Evolutionary conservation across 257 asterid genomes (phyloP).

Genomic region (Gentiana dahurica): DNA sequence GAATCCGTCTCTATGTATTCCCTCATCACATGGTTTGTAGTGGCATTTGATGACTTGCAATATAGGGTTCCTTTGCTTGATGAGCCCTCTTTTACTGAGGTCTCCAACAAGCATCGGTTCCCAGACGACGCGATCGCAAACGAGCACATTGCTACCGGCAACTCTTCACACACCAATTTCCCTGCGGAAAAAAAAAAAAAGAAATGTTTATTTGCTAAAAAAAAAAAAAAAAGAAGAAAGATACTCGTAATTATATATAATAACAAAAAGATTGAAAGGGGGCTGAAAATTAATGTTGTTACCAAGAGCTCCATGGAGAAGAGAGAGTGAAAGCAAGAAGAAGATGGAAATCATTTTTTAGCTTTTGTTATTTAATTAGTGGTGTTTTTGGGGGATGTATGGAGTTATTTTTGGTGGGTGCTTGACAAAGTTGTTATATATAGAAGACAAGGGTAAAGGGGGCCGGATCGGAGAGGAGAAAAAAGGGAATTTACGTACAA

Average conservation of each 20-base stretch:
- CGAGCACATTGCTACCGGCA: slow-evolving; percentile 17
- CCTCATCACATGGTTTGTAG: slow-evolving; percentile 8
- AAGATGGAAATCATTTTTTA: background rate
- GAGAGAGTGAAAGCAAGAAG: background rate
- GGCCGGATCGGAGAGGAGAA: too few species aligned
- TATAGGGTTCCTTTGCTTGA: slow-evolving; percentile 1
- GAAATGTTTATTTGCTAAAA: background rate
- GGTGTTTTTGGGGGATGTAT: too few species aligned
- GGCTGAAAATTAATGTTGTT: background rate
- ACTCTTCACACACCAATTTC: slow-evolving; percentile 19
- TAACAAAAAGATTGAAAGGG: too few species aligned
- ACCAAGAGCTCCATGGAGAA: slow-evolving; percentile 5
- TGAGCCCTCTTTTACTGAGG: slow-evolving; percentile 10
- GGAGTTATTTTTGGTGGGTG: too few species aligned
- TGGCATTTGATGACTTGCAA: slow-evolving; percentile 23
- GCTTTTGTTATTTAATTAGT: background rate
- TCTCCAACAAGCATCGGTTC: slow-evolving; percentile 28
- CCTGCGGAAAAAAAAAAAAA: slow-evolving; percentile 9
- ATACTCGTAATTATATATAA: too few species aligned
- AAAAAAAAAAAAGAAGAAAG: background rate
- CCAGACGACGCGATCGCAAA: slow-evolving; percentile 26
- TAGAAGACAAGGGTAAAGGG: too few species aligned
- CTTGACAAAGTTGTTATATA: too few species aligned
- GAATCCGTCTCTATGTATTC: slow-evolving; percentile 18
- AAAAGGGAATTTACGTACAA: too few species aligned